These are phyloP conservation scores for Pichia sp. DNA, from an alignment of 1,139 yeast genomes.

Conservation along the genomic window DNA sequence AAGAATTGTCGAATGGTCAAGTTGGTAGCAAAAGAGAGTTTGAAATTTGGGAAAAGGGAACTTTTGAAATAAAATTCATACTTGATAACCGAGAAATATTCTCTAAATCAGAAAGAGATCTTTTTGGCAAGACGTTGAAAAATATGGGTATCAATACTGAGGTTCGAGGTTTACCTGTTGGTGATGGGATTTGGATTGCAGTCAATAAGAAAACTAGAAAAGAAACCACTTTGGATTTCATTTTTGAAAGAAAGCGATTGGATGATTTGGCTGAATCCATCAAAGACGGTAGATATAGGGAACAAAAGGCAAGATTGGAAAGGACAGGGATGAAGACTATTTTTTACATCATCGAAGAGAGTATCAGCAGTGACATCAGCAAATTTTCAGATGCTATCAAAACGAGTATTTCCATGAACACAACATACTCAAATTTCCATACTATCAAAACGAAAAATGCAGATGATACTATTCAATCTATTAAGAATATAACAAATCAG, in stretches of 20 bases:
- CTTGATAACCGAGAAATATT: slow-evolving; percentile 79
- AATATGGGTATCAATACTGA: slow-evolving; percentile 44
- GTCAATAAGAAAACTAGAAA: slow-evolving; percentile 46
- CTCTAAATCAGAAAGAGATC: slow-evolving; percentile 55
- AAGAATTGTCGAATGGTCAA: too few relatives aligned
- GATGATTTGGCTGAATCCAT: slow-evolving; percentile 83
- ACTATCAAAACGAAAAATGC: slow-evolving; percentile 61
- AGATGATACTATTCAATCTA: slow-evolving; percentile 66
- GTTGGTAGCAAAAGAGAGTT: slow-evolving; percentile 14
- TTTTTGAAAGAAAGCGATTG: slow-evolving; percentile 80
- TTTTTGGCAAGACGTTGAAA: slow-evolving; percentile 48
- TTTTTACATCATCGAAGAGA: slow-evolving; percentile 80
- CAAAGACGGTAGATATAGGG: slow-evolving; percentile 78
- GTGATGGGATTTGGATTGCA: slow-evolving; percentile 91
- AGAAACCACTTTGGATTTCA: slow-evolving; percentile 66
- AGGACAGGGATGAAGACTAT: slow-evolving; percentile 61
- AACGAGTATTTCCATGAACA: slow-evolving; percentile 69
- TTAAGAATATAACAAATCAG: slow-evolving; percentile 47
- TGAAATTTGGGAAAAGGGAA: slow-evolving; percentile 42
- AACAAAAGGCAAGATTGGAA: slow-evolving; percentile 72
- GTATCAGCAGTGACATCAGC: slow-evolving; percentile 35
- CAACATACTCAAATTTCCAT: slow-evolving; percentile 59
- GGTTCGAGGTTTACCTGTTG: slow-evolving; percentile 58
- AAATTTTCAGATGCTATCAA: slow-evolving; percentile 58
- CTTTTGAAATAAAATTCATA: slow-evolving; percentile 51